Evolutionary conservation across 2,329 filamentous ascomycete species (phyloP), one percentile per base, ranked within the genome.

Genomic region (Erysiphe neolycopersici): DNA sequence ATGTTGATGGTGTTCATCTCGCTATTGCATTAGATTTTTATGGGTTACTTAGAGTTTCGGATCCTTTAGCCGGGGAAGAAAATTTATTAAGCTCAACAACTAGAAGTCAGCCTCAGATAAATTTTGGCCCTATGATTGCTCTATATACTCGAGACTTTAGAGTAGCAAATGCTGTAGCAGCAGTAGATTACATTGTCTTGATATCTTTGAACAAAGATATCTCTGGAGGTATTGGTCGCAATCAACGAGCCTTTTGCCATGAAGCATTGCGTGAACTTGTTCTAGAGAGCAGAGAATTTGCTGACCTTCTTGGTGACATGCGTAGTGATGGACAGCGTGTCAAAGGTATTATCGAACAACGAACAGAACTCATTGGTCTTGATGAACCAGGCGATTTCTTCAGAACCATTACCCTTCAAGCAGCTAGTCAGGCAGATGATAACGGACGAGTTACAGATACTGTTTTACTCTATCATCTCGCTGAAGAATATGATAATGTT

Each of bases 81-180:
- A 80, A 91, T 52, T 62, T 77, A 40, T 62, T 73, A 37, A 73
- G 66, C 50, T 62, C 73, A 59, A 82, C 73, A 51, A 79, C 69
- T 53, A 71, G 75, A 51, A 69, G 72, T 49, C 66, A 73, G 49
- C 69, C 84, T 5, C 84, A 94, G 58, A 77, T 98, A 60, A 93
- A 89, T 64, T 95, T 95, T 61, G 85, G 82, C 38, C 78, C 80
- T 46, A 81, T 95, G 66, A 67, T 95, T 47, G 91, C 87, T 36
- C 83, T 89, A 58, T 98, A 98, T 64, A 98, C 91, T 4, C 73
- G 79, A 44, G 85, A 94, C 60, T 98, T 98, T 71, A 78, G 89
- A 43, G 82, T 83, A 29, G 85, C 84, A 17, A 77, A 91, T 54
- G 79, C 84, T 6, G 79, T 80, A 46, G 81, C 83, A 31, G 89